Conservation (phyloP, 1,284 basidiomycete species). For the Moesziomyces globuligerus region DNA sequence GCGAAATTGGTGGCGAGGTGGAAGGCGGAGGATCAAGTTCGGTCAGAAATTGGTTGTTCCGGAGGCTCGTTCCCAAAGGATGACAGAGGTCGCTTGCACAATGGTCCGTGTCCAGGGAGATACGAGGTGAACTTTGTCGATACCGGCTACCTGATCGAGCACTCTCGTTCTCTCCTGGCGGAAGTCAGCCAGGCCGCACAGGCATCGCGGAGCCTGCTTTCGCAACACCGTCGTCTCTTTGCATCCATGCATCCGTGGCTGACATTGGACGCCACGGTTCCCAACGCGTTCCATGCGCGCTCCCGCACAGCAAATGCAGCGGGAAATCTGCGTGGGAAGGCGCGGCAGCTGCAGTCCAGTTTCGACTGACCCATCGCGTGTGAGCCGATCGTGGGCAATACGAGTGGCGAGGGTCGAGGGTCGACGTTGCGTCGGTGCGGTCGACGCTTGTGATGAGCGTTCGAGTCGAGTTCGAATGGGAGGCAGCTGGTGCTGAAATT, state of each 20-base stretch:
- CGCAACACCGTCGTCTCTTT: not conserved
- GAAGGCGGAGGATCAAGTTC: conserved; percentile 25
- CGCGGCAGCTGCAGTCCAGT: too few relatives aligned
- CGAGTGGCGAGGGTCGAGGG: too few relatives aligned
- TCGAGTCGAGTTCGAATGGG: not conserved
- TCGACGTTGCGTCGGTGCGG: not conserved
- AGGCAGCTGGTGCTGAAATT: not conserved
- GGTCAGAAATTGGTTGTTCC: conserved; percentile 36
- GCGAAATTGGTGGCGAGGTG: conserved; percentile 5
- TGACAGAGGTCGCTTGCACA: not conserved
- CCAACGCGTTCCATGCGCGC: too few relatives aligned
- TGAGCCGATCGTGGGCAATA: too few relatives aligned
- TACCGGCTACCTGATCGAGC: not conserved
- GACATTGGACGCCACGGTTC: too few relatives aligned
- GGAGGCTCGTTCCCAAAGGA: not conserved
- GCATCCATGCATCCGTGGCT: not conserved
- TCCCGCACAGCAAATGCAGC: too few relatives aligned
- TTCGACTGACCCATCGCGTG: too few relatives aligned
- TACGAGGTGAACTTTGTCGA: not conserved
- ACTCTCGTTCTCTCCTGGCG: not conserved
- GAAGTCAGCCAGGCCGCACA: not conserved
- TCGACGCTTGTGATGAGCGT: not conserved
- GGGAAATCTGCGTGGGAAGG: too few relatives aligned
- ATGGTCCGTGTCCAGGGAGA: not conserved
- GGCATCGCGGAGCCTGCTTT: not conserved